Base-by-base conservation (phyloP, 306 rosid species). In the Begonia fuchsioides region DNA sequence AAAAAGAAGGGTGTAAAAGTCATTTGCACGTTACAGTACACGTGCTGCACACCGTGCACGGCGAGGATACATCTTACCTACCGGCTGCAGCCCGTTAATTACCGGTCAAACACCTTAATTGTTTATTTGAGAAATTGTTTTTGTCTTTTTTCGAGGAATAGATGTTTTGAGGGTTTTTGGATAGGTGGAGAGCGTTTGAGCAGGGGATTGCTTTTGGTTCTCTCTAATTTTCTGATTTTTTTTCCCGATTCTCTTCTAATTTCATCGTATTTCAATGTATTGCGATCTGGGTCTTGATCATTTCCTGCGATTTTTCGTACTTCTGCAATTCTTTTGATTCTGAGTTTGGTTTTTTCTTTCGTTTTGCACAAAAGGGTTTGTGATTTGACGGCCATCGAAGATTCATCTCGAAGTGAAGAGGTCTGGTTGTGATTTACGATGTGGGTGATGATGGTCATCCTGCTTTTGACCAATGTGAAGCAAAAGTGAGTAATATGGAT, bases 401-500 rank as follows among this genome's bases (percentile, higher is more conserved):
- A 72, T 68, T 60, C 54, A 72, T 54, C 70, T 41, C 32, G 55
- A 74, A 78, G 73, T 78, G 80, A 61, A 61, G 48, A 60, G 53
- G 55, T 63, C 51, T 64, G 72, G 64, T 77, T 63, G 48, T 49
- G 60, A 67, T 62, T 73, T 71, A 43, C 64, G 67, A 72, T 65
- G 58, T n/a, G 45, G 10, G 45, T 41, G 14, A 41, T 41, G 12
- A 41, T 41, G 14, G 62, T 67, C 70, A 62, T 72, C 69, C 60
- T 66, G 57, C 68, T 73, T 78, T 78, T 82, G 78, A 77, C 80
- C 56, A 35, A 43, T 54, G 59, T 32, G 17, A 39, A 47, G 51
- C 20, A 26, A 16, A 50, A 13, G 38, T 39, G 45, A 50, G 44
- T 47, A 56, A 52, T 55, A 54, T 50, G 49, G 55, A 54, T 41